Conservation (phyloP, 1,284 basidiomycete genomes). For the Moniliophthora roreri region DNA sequence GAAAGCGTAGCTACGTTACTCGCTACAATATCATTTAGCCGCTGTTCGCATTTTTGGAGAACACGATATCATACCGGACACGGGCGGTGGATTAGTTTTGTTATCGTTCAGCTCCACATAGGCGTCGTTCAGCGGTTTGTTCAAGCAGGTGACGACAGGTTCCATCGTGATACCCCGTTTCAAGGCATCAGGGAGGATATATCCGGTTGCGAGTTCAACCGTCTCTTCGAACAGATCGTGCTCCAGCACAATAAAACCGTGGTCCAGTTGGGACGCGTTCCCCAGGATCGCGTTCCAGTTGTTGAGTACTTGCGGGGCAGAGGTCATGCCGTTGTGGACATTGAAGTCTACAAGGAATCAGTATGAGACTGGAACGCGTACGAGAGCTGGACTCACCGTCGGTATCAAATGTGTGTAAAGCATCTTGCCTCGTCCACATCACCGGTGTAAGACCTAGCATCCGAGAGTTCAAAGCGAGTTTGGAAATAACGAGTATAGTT, state of each 20-base stretch:
- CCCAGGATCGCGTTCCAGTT: slow-evolving; percentile 67
- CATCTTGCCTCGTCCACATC: slow-evolving; percentile 66
- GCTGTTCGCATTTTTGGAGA: background rate
- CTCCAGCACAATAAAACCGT: slow-evolving; percentile 75
- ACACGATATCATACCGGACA: slow-evolving; percentile 27
- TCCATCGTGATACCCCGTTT: slow-evolving; percentile 60
- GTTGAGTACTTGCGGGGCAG: slow-evolving; percentile 54
- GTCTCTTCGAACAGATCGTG: slow-evolving; percentile 71
- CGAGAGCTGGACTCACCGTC: slow-evolving; percentile 42
- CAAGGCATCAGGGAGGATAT: slow-evolving; percentile 67
- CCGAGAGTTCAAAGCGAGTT: background rate
- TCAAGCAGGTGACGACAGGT: slow-evolving; percentile 69
- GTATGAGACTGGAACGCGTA: slow-evolving; percentile 8
- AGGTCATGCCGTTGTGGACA: slow-evolving; percentile 64
- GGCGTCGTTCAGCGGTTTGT: slow-evolving; percentile 53
- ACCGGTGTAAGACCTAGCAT: slow-evolving; percentile 48
- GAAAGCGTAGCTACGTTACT: slow-evolving; percentile 26
- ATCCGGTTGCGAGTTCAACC: slow-evolving; percentile 70
- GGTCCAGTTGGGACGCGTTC: slow-evolving; percentile 47
- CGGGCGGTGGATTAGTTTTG: slow-evolving; percentile 48
- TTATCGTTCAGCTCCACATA: slow-evolving; percentile 74
- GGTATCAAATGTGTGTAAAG: slow-evolving; percentile 64
- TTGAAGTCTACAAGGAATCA: slow-evolving; percentile 59
- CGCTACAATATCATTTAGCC: background rate
- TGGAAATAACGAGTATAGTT: background rate